Conservation (phyloP, 1,284 basidiomycete species). For the Neonothopanus nambi region DNA sequence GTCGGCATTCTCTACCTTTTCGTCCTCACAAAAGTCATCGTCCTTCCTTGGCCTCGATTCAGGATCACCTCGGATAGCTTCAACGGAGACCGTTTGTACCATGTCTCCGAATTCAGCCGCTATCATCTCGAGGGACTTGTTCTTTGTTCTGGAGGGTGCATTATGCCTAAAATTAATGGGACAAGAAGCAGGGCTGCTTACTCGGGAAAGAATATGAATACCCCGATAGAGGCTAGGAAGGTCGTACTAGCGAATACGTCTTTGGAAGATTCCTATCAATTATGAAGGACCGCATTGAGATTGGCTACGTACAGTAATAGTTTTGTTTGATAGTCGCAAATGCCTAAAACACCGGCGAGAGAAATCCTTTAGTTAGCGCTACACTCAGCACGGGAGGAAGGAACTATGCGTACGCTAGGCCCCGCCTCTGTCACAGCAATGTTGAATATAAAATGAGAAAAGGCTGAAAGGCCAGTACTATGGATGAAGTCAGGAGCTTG, state of each 20-base stretch:
- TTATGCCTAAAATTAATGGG: neutral
- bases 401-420: constrained; percentile 8
- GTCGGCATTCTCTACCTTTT: too few relatives aligned
- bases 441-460: constrained; percentile 20
- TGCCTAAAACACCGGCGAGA: neutral
- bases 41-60: too few relatives aligned
- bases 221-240: constrained; percentile 10
- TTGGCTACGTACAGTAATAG: constrained; percentile 18
- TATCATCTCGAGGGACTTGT: constrained; percentile 20
- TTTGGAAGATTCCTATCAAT: neutral
- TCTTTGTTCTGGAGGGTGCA: constrained; percentile 13
- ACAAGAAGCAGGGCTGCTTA: constrained; percentile 4
- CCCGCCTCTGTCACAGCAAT: constrained; percentile 20
- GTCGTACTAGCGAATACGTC: constrained; percentile 21
- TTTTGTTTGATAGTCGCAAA: constrained; percentile 21
- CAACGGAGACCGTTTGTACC: neutral
- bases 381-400: neutral
- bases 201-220: constrained; percentile 19
- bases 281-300: neutral
- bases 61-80: too few relatives aligned
- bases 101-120: constrained; percentile 19
- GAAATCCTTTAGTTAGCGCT: too few relatives aligned
- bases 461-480: constrained; percentile 18
- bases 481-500: neutral
- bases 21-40: too few relatives aligned